Evolutionary conservation across 2,329 filamentous ascomycete species (phyloP).

Genomic region (Elsinoe necatrix): DNA sequence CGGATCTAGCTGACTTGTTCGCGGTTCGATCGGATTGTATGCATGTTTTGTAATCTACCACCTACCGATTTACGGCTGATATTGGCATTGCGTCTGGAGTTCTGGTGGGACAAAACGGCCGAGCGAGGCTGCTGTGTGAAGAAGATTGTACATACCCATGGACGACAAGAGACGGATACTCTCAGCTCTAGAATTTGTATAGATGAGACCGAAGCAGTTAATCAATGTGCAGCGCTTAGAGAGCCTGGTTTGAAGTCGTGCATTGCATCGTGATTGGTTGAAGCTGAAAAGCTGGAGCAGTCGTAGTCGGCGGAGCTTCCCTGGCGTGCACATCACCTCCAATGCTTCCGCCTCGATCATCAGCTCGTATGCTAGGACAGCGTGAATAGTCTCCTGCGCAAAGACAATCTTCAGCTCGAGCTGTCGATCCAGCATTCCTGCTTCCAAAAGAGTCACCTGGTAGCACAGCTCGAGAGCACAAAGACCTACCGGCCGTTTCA

Average conservation of each 20-base stretch:
- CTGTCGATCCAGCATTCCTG: neutral
- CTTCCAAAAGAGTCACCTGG: neutral
- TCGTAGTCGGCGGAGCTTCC: conserved; percentile 5
- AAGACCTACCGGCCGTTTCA: conserved; percentile 10
- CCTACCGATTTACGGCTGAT: conserved; percentile 11
- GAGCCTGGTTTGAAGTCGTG: neutral
- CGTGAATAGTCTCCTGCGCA: neutral
- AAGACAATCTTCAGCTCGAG: neutral
- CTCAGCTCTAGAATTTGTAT: conserved; percentile 13
- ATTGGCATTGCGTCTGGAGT: conserved; percentile 10
- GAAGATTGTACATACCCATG: conserved; percentile 4
- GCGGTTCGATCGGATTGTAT: conserved; percentile 1
- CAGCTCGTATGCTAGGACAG: neutral
- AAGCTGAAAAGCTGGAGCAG: neutral
- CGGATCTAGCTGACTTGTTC: conserved; percentile 25
- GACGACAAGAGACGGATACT: neutral
- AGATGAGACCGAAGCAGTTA: neutral
- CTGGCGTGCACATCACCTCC: conserved; percentile 1
- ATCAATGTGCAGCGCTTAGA: conserved; percentile 7
- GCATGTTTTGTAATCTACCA: conserved; percentile 16
- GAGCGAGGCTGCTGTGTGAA: neutral
- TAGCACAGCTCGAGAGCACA: neutral
- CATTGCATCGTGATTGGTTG: conserved; percentile 4
- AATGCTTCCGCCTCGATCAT: conserved; percentile 9
- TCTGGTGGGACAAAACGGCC: neutral